Evolutionary conservation across 164 flowering plant genomes (phyloP), one percentile per base, ranked within the genome.

Genomic region (Magnolia kwangsiensis): DNA sequence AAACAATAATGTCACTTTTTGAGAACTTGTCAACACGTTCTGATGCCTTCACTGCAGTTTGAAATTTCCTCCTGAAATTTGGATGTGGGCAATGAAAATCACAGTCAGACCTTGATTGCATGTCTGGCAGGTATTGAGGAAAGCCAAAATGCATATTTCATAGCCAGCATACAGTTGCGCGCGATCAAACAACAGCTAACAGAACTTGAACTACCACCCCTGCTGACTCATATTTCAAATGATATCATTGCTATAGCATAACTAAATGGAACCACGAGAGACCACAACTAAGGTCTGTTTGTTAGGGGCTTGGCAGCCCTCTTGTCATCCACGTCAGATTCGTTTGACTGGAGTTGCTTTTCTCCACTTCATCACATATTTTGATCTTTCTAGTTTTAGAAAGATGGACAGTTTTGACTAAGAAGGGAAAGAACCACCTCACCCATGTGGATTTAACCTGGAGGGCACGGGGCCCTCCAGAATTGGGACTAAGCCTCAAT

Each of bases 21-120:
- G 97, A 94, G 87, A 89, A 96, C 76, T 86, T 90, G 78, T 96
- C 99, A 75, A 96, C 98, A 24, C 99, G 91, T 74, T 95, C 78
- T 20, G 89, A 50, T 73, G 97, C 97, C 87, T 85, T 91, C 82
- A 96, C 93, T 69, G 83, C 79, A 49, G 84, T 78, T 71, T 20
- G 81, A 77, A 78, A 72, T 31, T 74, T 89, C 81, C 92, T 91
- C 93, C 97, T 96, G 86, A 21, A 83, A 78, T 75, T 76, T 31
- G 24, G 58, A 79, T 21, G 37, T 65, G 13, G 58, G 61, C 69
- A 63, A 49, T 24, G 10, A 20, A 69, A 68, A 68, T 31, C 8
- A 51, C 6, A 63, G 18, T 65, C 21, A 74, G 71, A 65, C 73
- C 45, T 37, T 37, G 45, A 37, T 37, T 37, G 4, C 45, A 7